Conservation (phyloP, 2,329 filamentous ascomycete genomes). For the Alternaria postmessia region DNA sequence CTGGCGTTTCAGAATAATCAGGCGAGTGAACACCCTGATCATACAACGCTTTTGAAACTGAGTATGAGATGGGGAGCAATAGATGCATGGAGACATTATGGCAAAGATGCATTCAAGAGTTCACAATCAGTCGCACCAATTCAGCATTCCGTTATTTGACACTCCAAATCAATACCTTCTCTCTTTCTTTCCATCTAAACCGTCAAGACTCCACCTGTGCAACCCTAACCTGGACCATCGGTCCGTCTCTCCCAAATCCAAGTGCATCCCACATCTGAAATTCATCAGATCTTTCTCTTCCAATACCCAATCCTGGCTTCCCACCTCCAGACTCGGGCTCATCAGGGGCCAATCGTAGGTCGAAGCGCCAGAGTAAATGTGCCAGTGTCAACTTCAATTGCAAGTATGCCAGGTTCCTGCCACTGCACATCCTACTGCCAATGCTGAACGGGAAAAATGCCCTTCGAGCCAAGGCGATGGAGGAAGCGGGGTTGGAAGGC, state of each 20-base stretch:
- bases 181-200: not conserved
- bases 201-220: not conserved
- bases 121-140: too few relatives aligned
- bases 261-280: slow-evolving; percentile 76
- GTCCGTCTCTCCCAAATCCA: slow-evolving; percentile 73
- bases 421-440: slow-evolving; percentile 69
- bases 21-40: not conserved
- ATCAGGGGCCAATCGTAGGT: slow-evolving; percentile 52
- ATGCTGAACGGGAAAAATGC: slow-evolving; percentile 77
- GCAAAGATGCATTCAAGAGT: not conserved
- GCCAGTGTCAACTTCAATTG: slow-evolving; percentile 70
- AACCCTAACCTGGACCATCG: slow-evolving; percentile 64
- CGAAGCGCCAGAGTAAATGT: slow-evolving; percentile 66
- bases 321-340: slow-evolving; percentile 27
- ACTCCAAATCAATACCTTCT: not conserved
- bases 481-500: slow-evolving; percentile 8
- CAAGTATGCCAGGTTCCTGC: slow-evolving; percentile 70
- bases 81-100: not conserved
- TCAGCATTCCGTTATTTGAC: not conserved
- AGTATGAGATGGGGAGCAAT: not conserved
- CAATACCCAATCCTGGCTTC: slow-evolving; percentile 22
- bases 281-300: slow-evolving; percentile 54
- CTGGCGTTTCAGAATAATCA: not conserved
- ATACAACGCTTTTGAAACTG: not conserved
- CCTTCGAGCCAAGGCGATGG: slow-evolving; percentile 8